Conservation (phyloP, 495 filamentous ascomycete genomes). For the Podospora australis region DNA sequence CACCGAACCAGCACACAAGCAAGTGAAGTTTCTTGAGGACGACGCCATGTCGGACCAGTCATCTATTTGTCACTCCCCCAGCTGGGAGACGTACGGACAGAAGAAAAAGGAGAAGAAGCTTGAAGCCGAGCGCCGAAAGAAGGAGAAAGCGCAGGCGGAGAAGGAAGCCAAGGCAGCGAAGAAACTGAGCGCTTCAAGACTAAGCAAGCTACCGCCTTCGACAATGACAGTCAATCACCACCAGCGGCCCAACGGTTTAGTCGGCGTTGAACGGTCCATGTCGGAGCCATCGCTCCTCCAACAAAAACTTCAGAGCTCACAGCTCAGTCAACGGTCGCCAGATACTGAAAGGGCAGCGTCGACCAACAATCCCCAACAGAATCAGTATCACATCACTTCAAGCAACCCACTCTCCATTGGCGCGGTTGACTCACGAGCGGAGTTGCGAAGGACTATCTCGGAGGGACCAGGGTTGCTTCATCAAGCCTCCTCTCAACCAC, state of each 20-base stretch:
- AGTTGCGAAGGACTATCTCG: conserved; percentile 6
- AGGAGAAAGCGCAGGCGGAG: conserved; percentile 35
- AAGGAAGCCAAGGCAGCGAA: conserved; percentile 30
- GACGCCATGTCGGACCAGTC: conserved; percentile 41
- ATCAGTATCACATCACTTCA: conserved; percentile 21
- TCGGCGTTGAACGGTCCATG: conserved; percentile 23
- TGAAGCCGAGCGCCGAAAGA: conserved; percentile 36
- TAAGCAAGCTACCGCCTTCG: conserved; percentile 30
- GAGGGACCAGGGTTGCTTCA: conserved; percentile 3
- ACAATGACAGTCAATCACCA: conserved; percentile 15
- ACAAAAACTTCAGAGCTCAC: conserved; percentile 11
- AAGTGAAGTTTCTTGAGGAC: conserved; percentile 36
- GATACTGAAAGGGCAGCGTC: conserved; percentile 15
- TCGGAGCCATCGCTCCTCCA: conserved; percentile 25
- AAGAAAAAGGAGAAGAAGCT: conserved; percentile 46
- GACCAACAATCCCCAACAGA: conserved; percentile 17
- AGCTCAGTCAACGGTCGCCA: conserved; percentile 1
- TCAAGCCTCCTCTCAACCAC: not conserved
- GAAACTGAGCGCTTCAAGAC: conserved; percentile 19
- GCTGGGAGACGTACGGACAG: conserved; percentile 45
- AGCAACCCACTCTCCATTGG: conserved; percentile 10
- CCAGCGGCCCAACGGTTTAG: conserved; percentile 2
- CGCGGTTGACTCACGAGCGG: conserved; percentile 1
- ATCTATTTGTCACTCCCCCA: conserved; percentile 52
- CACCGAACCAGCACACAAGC: conserved; percentile 26